A percentile compares a stretch with the other conserved stretches of the same genome.
phyloP scores from a whole-genome alignment of 441 rosid genomes.

The Arabidopsis lyrata region DNA sequence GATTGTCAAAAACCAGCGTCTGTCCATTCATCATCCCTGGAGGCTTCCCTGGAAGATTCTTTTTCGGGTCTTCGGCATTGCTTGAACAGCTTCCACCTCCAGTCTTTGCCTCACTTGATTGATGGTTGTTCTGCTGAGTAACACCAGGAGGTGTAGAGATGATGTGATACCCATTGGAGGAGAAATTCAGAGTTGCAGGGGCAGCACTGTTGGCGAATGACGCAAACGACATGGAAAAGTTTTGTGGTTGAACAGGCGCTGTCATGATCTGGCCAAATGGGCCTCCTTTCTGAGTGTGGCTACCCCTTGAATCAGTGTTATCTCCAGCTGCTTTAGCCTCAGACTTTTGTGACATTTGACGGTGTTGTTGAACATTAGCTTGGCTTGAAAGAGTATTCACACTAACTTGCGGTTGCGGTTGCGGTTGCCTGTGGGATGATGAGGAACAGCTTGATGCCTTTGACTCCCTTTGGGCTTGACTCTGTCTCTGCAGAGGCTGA shows the following conservation, averaged over 20 bases:
- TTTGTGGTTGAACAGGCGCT: slow-evolving; percentile 49
- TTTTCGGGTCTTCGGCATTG: slow-evolving; percentile 47
- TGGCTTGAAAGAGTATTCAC: slow-evolving; percentile 41
- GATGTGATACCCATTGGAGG: slow-evolving; percentile 50
- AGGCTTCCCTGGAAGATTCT: slow-evolving; percentile 45
- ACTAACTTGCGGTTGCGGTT: slow-evolving; percentile 41
- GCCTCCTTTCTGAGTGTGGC: slow-evolving; percentile 43
- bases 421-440: slow-evolving; percentile 50
- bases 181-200: slow-evolving; percentile 55
- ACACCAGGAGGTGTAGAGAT: slow-evolving; percentile 42
- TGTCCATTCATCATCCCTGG: slow-evolving; percentile 43
- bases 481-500: slow-evolving; percentile 46
- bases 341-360: slow-evolving; percentile 47
- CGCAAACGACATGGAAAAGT: slow-evolving; percentile 54
- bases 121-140: slow-evolving; percentile 50
- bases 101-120: slow-evolving; percentile 52
- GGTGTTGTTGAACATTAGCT: slow-evolving; percentile 44
- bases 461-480: slow-evolving; percentile 42
- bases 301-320: slow-evolving; percentile 38
- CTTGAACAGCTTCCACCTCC: slow-evolving; percentile 40
- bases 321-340: slow-evolving; percentile 49
- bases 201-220: slow-evolving; percentile 43
- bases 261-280: slow-evolving; percentile 50
- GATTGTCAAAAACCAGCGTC: slow-evolving; percentile 57
- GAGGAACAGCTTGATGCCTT: slow-evolving; percentile 49